Conservation (phyloP, 2,329 filamentous ascomycete species). For the Diaporthe humulicola region DNA sequence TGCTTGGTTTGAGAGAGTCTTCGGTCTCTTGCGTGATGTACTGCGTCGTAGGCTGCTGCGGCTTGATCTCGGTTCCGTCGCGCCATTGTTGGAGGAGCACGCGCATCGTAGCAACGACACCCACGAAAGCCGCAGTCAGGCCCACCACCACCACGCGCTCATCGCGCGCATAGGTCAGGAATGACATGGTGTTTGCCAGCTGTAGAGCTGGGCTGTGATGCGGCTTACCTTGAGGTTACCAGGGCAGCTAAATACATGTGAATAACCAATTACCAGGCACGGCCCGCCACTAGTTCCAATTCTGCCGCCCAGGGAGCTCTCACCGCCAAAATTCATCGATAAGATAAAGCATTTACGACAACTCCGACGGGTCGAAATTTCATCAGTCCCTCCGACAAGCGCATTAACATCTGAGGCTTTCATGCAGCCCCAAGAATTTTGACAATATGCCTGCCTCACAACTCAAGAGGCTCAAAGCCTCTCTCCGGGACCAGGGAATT, state of each 20-base stretch:
- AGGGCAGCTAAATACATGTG: neutral
- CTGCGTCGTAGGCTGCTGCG: constrained; percentile 74
- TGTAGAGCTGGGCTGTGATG: constrained; percentile 23
- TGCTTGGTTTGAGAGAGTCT: constrained; percentile 75
- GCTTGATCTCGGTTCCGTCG: constrained; percentile 75
- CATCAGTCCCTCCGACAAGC: neutral
- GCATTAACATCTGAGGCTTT: neutral
- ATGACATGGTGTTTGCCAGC: constrained; percentile 44
- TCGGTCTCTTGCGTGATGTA: constrained; percentile 84
- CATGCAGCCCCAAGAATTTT: neutral
- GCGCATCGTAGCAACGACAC: constrained; percentile 69
- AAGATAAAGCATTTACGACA: constrained; percentile 47
- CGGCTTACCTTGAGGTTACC: constrained; percentile 10
- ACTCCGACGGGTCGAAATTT: constrained; percentile 19
- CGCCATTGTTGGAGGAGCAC: constrained; percentile 71
- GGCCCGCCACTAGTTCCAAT: constrained; percentile 24
- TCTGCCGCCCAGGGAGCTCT: constrained; percentile 42
- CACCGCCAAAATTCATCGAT: constrained; percentile 48
- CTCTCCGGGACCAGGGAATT: constrained; percentile 89
- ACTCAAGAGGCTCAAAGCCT: constrained; percentile 94
- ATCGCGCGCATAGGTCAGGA: constrained; percentile 57
- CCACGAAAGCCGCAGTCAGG: constrained; percentile 70
- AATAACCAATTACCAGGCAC: neutral
- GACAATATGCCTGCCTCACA: constrained; percentile 90
- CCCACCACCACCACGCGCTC: constrained; percentile 67